Base-by-base conservation (phyloP, 164 flowering plant genomes). In the Berberis vulgaris region DNA sequence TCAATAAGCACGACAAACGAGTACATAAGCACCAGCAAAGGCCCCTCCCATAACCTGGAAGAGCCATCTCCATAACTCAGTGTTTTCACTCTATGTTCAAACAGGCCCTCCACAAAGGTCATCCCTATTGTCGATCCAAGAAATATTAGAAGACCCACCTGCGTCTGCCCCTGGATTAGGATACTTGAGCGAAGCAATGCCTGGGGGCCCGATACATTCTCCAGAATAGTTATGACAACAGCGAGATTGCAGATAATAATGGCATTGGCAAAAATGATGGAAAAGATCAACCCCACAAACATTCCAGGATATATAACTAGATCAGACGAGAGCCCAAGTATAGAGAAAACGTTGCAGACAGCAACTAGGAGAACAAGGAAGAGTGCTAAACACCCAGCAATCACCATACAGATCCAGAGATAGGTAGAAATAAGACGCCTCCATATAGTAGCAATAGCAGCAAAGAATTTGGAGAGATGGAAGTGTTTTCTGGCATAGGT, bases 41-140 rank as follows among this genome's bases (percentile, higher is more conserved):
- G 96, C 41, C 99, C 99, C 76, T 94, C 97, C 99, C 99, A 94
- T n/a, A 91, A 61, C 76, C 97, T 84, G 0, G 97, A 91, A 56
- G 96, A 85, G 40, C 99, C 99, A 76, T 95, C 99, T 68, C 99
- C 99, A 75, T 95, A 91, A 73, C 98, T 95, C 79, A 91, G 44
- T 0, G 87, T 84, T 83, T 88, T 95, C 66, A 95, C 99, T 68
- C 99, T 80, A 74, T 95, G 96, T 77, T 95, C 97, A 78, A 91
- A 95, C 69, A 95, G 73, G 4, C 96, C 97, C 70, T 95, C 95
- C 66, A 91, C 84, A 72, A 95, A 85, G 1, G 96, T 84, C 94
- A 83, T 76, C 61, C 92, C 98, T 3, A 91, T 85, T 5, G 99
- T 86, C 1, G 99, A 95, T 52, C 87, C 88, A 42, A 95, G 89